phyloP scores from a whole-genome alignment of 169 alveolate genomes.

The Perkinsus chesapeaki region DNA sequence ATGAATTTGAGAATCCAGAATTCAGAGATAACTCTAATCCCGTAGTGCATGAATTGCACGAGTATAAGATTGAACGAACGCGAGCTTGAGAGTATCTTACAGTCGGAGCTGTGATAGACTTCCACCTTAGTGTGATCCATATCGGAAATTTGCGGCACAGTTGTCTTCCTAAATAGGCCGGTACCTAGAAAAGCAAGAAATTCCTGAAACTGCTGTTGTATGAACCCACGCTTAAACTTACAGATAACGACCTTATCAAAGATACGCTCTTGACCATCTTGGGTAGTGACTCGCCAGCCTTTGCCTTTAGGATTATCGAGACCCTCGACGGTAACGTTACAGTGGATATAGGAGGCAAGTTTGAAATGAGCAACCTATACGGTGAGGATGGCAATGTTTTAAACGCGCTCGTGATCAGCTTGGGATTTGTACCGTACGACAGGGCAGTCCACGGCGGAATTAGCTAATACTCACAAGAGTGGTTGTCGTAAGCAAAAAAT shows the following conservation, averaged over 20 bases:
- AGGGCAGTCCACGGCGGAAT: too few relatives aligned
- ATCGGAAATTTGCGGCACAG: background rate
- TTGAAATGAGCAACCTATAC: background rate
- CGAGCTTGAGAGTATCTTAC: background rate
- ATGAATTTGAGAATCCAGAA: too few relatives aligned
- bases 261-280: background rate
- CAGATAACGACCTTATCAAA: background rate
- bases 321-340: background rate
- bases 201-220: too few relatives aligned
- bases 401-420: too few relatives aligned
- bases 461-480: too few relatives aligned
- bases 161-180: background rate
- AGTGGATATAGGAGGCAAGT: background rate
- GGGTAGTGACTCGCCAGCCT: background rate
- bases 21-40: too few relatives aligned
- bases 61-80: background rate
- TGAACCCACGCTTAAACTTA: background rate
- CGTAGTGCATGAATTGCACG: too few relatives aligned
- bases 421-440: too few relatives aligned
- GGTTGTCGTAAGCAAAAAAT: too few relatives aligned
- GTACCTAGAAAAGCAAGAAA: background rate
- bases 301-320: background rate
- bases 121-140: background rate
- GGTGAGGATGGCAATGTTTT: too few relatives aligned
- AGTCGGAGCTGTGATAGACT: background rate